These are phyloP conservation scores for Heimioporus sp. DNA, from an alignment of 768 basidiomycete species.

Conservation along the genomic window DNA sequence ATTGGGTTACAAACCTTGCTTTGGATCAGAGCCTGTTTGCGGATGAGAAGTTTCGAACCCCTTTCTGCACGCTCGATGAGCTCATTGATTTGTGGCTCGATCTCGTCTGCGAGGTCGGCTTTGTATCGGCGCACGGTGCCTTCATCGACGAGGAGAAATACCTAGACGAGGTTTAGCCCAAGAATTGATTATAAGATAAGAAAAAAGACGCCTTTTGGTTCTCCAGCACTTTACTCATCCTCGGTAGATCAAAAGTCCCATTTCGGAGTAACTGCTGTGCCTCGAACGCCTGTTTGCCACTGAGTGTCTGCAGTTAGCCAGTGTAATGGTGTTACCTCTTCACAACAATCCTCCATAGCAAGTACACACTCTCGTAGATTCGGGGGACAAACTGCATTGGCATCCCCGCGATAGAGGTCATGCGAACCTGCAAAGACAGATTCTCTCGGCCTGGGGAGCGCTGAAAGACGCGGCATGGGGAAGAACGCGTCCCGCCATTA, in stretches of 20 bases:
- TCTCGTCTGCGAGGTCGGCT: constrained; percentile 70
- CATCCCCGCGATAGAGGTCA: constrained; percentile 63
- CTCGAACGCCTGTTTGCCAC: constrained; percentile 51
- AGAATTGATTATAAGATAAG: neutral
- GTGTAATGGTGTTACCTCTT: constrained; percentile 49
- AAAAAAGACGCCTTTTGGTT: constrained; percentile 55
- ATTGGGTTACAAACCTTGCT: constrained; percentile 48
- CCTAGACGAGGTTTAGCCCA: constrained; percentile 40
- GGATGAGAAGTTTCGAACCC: constrained; percentile 58
- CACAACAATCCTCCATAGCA: constrained; percentile 79
- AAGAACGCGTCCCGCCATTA: constrained; percentile 12
- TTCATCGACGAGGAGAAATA: constrained; percentile 74
- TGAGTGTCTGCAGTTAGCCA: constrained; percentile 1
- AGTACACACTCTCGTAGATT: constrained; percentile 73
- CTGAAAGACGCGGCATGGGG: constrained; percentile 48
- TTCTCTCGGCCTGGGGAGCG: constrained; percentile 49
- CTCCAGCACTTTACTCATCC: constrained; percentile 66
- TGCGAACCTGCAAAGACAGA: constrained; percentile 71
- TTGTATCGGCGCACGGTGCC: constrained; percentile 73
- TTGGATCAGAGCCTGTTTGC: constrained; percentile 60
- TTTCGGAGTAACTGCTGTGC: constrained; percentile 66
- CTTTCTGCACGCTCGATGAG: constrained; percentile 70
- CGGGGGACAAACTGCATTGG: constrained; percentile 64
- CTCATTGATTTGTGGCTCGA: constrained; percentile 78
- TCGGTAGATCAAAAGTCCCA: constrained; percentile 68